These are phyloP conservation scores for Circinella umbellata DNA, from an alignment of 371 early-diverging fungal genomes.

Conservation along the genomic window DNA sequence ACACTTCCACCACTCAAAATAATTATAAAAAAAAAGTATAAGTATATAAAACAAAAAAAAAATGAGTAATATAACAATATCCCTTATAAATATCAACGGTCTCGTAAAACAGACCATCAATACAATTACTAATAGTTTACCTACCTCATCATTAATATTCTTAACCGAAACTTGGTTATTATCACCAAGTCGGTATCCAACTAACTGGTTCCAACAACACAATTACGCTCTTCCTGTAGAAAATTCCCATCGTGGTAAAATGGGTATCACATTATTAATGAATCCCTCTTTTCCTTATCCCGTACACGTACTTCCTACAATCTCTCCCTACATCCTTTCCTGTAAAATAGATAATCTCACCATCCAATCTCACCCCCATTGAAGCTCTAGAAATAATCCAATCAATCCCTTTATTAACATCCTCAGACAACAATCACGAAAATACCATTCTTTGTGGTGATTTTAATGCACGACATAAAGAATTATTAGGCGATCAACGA, in stretches of 20 bases:
- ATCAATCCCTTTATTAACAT: not conserved
- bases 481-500: slow-evolving; percentile 8
- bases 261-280: slow-evolving; percentile 10
- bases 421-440: slow-evolving; percentile 1
- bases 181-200: slow-evolving; percentile 8
- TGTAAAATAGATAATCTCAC: slow-evolving; percentile 5
- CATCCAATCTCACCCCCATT: slow-evolving; percentile 19
- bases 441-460: slow-evolving; percentile 27
- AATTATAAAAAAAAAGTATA: no score
- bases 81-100: not conserved
- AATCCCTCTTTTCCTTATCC: slow-evolving; percentile 10
- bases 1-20: no score
- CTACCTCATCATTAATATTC: not conserved
- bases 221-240: slow-evolving; percentile 12
- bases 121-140: slow-evolving; percentile 15
- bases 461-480: slow-evolving; percentile 22
- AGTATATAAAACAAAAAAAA: slow-evolving; percentile 4
- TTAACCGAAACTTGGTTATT: slow-evolving; percentile 4
- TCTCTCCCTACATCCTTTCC: slow-evolving; percentile 4
- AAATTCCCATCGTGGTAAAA: slow-evolving; percentile 3
- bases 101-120: not conserved
- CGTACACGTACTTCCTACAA: not conserved
- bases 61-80: not conserved
- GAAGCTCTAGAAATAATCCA: not conserved
- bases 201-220: slow-evolving; percentile 18